Conservation (phyloP, 768 basidiomycete genomes). For the Podaxis carcinomalis region DNA sequence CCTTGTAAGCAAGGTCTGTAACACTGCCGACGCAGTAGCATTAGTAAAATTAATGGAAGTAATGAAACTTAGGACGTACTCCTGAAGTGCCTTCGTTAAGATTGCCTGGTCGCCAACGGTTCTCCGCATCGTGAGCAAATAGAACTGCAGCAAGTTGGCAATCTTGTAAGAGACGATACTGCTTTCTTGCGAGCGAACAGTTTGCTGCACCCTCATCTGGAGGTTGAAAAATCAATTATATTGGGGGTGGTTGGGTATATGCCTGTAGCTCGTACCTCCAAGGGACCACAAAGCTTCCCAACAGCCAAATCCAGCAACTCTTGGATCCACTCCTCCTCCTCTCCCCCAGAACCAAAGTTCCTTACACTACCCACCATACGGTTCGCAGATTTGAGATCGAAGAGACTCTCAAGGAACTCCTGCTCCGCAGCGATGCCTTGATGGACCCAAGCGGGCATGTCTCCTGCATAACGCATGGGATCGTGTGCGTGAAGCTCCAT, state of each 20-base stretch:
- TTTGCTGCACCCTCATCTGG: conserved; percentile 88
- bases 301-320: conserved; percentile 83
- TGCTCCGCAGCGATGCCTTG: conserved; percentile 93
- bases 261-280: conserved; percentile 54
- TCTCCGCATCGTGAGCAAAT: conserved; percentile 85
- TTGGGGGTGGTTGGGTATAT: background rate
- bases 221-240: background rate
- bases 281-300: conserved; percentile 78
- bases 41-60: background rate
- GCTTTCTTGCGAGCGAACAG: conserved; percentile 89
- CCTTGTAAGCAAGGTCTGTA: conserved; percentile 72
- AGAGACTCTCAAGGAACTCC: conserved; percentile 88
- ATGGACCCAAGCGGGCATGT: conserved; percentile 99
- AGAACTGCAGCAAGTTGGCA: conserved; percentile 93
- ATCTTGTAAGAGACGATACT: conserved; percentile 90
- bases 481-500: conserved; percentile 99
- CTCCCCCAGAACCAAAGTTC: conserved; percentile 42
- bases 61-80: conserved; percentile 45
- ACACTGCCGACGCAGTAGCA: conserved; percentile 45
- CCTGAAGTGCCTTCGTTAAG: conserved; percentile 70
- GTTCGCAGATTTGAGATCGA: conserved; percentile 59
- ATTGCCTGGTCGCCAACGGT: conserved; percentile 86
- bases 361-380: conserved; percentile 78
- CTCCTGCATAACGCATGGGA: conserved; percentile 92
- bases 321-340: conserved; percentile 72